Conservation (phyloP, 163 green algal species). For the Chlorella variabilis region DNA sequence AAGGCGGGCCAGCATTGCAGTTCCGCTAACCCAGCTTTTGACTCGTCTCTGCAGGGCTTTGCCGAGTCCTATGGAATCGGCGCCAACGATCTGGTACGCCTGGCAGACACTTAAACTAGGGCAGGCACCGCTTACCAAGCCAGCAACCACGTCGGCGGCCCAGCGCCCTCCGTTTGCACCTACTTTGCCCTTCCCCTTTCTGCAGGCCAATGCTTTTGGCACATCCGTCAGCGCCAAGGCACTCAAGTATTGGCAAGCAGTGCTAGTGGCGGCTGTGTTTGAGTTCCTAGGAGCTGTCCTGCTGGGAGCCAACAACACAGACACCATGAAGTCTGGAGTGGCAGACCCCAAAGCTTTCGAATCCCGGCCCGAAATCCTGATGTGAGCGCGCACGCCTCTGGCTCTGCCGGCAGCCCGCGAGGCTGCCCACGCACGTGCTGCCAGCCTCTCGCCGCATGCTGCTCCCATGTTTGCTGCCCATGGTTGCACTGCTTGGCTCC, state of each 20-base stretch:
- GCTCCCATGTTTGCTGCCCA: too few relatives aligned
- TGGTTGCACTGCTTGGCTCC: too few relatives aligned
- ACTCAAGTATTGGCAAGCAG: slow-evolving; percentile 55
- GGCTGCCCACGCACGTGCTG: too few relatives aligned
- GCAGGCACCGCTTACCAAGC: not conserved
- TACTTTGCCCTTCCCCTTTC: not conserved
- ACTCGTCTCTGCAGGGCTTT: not conserved
- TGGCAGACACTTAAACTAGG: not conserved
- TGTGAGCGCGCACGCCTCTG: slow-evolving; percentile 23
- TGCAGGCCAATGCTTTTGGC: slow-evolving; percentile 28
- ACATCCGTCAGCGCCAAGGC: slow-evolving; percentile 34
- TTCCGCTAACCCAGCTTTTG: too few relatives aligned
- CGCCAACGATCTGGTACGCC: slow-evolving; percentile 36
- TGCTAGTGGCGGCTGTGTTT: slow-evolving; percentile 65
- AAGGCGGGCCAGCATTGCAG: too few relatives aligned
- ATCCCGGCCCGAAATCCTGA: slow-evolving; percentile 28
- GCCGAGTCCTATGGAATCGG: slow-evolving; percentile 32
- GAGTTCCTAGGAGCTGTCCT: slow-evolving; percentile 78
- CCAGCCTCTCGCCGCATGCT: too few relatives aligned
- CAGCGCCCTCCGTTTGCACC: too few relatives aligned
- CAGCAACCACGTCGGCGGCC: too few relatives aligned
- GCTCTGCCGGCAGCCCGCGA: too few relatives aligned
- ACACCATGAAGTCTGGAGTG: slow-evolving; percentile 54
- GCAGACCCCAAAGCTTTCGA: slow-evolving; percentile 42
- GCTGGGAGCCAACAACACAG: slow-evolving; percentile 70